Conservation (phyloP, 352 stramenopile genomes). For the Phytophthora idaei region DNA sequence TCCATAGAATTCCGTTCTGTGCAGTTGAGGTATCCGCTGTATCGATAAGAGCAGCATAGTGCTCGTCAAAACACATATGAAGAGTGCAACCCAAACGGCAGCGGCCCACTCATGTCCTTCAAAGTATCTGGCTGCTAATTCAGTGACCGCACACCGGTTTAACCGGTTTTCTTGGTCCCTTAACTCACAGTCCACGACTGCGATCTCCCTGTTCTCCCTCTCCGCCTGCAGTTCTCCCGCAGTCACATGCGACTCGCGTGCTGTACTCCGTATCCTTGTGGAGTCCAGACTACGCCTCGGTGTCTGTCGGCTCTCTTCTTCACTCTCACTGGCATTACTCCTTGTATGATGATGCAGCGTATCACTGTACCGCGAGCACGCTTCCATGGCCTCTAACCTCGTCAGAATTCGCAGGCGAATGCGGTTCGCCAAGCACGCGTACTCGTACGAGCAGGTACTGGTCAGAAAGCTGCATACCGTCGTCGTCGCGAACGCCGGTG, state of each 20-base stretch:
- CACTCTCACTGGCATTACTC: constrained; percentile 25
- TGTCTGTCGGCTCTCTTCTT: neutral
- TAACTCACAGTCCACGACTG: constrained; percentile 33
- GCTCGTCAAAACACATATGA: constrained; percentile 28
- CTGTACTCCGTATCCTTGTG: constrained; percentile 24
- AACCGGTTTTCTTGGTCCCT: constrained; percentile 33
- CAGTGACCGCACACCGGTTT: constrained; percentile 29
- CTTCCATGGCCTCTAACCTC: constrained; percentile 37
- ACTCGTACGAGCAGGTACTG: constrained; percentile 71
- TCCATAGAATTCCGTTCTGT: constrained; percentile 50
- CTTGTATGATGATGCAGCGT: constrained; percentile 39
- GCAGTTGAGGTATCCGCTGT: constrained; percentile 35
- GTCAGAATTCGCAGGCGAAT: constrained; percentile 60
- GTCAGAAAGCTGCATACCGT: constrained; percentile 65
- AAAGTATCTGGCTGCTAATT: constrained; percentile 20
- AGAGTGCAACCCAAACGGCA: constrained; percentile 32
- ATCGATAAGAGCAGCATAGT: constrained; percentile 31
- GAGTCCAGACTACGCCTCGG: constrained; percentile 10
- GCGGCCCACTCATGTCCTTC: constrained; percentile 47
- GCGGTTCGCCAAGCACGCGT: constrained; percentile 65
- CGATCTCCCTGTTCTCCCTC: constrained; percentile 33
- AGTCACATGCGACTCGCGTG: constrained; percentile 16
- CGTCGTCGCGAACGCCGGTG: constrained; percentile 62
- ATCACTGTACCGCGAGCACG: constrained; percentile 31
- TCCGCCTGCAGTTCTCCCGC: constrained; percentile 26